Evolutionary conservation across 352 stramenopile species (phyloP), one percentile per base, ranked within the genome.

Genomic region (Pythium grandisporangium): DNA sequence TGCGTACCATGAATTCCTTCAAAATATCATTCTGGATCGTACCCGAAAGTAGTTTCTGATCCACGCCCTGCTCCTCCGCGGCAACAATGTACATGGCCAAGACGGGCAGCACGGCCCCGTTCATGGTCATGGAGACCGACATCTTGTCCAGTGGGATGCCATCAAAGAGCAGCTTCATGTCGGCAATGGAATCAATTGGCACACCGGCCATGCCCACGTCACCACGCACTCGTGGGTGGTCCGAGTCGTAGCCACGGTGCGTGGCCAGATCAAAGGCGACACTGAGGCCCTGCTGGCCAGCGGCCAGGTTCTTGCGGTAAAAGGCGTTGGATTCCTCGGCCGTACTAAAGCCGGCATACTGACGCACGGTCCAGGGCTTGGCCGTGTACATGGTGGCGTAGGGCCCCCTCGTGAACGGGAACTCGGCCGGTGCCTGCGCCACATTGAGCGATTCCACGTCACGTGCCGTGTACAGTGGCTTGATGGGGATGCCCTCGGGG

Each of bases 41-140:
- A 6, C 70, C 70, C 2, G 81, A 70, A 3, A 99, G 70, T 23
- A 84, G 48, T 36, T 86, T 79, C 61, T 94, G 75, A 27, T 77
- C 66, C 29, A 96, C 85, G n/a, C 95, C 84, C 56, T 96, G 82
- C 58, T 99, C 95, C 54, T 98, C 91, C 2, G 94, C 95, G 10
- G 95, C 77, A 34, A 97, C 93, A 41, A 98, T 84, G 69, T 98
- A 99, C 69, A 98, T 97, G 32, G 85, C 90, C 63, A 99, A 71
- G 25, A 96, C 82, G 5, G 96, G 96, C 35, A 99, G 62, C 32
- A 98, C 93, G 14, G 94, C 95, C 19, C 95, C 95, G 63, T 98
- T 99, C 95, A 98, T 98, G 6, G 95, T 98, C 95, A 99, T 99
- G 21, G 77, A 96, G 6, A 99, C 95, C 6, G 82, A 97, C 77